Evolutionary conservation across 306 rosid species (phyloP), one percentile per base, ranked within the genome.

Genomic region (Pterocarpus macrocarpus): DNA sequence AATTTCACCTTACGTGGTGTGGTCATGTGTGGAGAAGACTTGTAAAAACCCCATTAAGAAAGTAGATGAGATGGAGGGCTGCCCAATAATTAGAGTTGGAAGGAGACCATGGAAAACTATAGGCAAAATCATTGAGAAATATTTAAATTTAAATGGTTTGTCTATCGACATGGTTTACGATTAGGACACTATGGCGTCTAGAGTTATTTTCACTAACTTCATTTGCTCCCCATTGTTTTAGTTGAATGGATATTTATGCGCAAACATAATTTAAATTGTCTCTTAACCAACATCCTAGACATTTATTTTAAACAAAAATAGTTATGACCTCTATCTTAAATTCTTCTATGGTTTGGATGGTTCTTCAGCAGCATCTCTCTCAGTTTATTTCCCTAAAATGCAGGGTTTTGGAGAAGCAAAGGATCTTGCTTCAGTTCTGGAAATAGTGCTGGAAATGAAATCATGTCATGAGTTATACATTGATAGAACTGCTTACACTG

Each of bases 401-500:
- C 86, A 94, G 97, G 95, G 95, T 80, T 87, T 90, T 82, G 94
- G 91, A 75, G 82, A 78, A 77, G 85, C 91, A 62, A 90, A 88
- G 69, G 94, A 94, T 85, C 90, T 90, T 70, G 62, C 55, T 69
- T 59, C 88, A 10, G 92, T 91, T 83, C 73, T 80, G 79, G 86
- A 85, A 80, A 86, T 90, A 84, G 89, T 94, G 67, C 78, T 84
- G 78, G 95, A 94, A 89, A 91, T 91, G 97, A 94, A 94, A 81
- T 85, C 88, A 75, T 57, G 73, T 80, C 82, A 66, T 45, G 83
- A 79, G 67, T 85, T 85, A 68, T 81, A 59, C 63, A 84, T 94
- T 38, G 97, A 94, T 76, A 90, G 97, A 83, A 94, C 94, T 32
- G 97, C 97, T 82, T 94, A 91, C 90, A 94, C 94, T 7, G 91